phyloP scores from a whole-genome alignment of 352 stramenopile genomes.

The Thalassiosira hispida region DNA sequence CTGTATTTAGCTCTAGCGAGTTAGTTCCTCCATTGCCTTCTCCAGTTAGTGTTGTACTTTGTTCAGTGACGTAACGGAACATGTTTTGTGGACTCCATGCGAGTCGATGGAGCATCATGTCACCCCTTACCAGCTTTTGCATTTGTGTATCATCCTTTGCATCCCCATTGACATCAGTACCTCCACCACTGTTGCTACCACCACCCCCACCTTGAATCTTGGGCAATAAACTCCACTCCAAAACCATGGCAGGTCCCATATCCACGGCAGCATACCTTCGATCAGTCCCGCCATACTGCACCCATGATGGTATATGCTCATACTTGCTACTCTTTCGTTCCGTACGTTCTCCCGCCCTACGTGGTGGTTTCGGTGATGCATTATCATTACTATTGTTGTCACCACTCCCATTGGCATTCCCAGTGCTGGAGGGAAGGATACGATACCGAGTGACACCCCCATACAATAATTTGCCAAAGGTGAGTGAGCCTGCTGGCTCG shows the following conservation, averaged over 20 bases:
- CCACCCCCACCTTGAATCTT: slow-evolving; percentile 30
- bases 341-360: slow-evolving; percentile 63
- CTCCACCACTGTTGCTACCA: background rate
- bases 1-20: background rate
- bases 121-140: background rate
- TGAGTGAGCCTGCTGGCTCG: slow-evolving; percentile 58
- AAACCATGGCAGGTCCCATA: slow-evolving; percentile 65
- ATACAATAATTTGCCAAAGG: slow-evolving; percentile 75
- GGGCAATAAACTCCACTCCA: slow-evolving; percentile 59
- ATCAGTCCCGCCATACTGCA: slow-evolving; percentile 72
- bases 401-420: background rate
- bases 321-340: slow-evolving; percentile 45
- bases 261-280: slow-evolving; percentile 73
- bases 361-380: slow-evolving; percentile 19
- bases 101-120: slow-evolving; percentile 48
- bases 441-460: slow-evolving; percentile 74
- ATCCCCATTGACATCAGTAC: slow-evolving; percentile 14
- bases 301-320: slow-evolving; percentile 50
- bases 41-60: background rate
- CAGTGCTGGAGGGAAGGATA: slow-evolving; percentile 47
- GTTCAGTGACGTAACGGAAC: slow-evolving; percentile 40
- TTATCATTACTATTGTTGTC: slow-evolving; percentile 10
- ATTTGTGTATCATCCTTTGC: background rate
- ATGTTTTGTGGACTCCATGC: slow-evolving; percentile 53
- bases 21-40: slow-evolving; percentile 2